Percentiles rank a stretch among this genome's conserved stretches.
These are phyloP conservation scores for Perkinsus marinus DNA, from an alignment of 169 alveolate species.

Conservation along the genomic window DNA sequence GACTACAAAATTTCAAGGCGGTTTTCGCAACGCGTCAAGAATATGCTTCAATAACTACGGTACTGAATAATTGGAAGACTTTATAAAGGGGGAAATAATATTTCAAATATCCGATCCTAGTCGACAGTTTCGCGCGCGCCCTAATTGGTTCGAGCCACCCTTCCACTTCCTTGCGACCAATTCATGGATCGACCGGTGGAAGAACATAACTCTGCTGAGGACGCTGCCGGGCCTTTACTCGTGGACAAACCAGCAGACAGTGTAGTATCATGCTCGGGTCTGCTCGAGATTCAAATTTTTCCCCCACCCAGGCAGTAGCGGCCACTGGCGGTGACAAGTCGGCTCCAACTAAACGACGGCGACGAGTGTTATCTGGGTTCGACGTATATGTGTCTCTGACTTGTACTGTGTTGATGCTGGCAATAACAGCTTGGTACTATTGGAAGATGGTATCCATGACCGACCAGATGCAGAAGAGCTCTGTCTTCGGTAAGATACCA, in stretches of 20 bases:
- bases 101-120: not conserved
- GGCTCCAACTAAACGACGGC: not conserved
- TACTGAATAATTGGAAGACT: no score
- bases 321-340: not conserved
- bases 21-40: no score
- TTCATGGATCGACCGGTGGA: not conserved
- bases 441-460: not conserved
- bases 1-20: no score
- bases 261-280: no score
- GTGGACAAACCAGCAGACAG: not conserved
- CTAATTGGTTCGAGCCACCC: not conserved
- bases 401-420: not conserved
- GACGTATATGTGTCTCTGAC: not conserved
- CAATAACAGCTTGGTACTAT: not conserved
- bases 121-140: not conserved
- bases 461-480: not conserved
- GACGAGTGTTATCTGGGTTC: not conserved
- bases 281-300: no score
- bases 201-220: not conserved
- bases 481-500: not conserved
- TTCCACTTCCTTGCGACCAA: no score
- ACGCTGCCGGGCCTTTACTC: not conserved
- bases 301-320: not conserved
- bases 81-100: not conserved
- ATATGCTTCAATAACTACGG: no score